Evolutionary conservation across 1,139 yeast species (phyloP), one percentile per base, ranked within the genome.

Genomic region (Pichia sp.): DNA sequence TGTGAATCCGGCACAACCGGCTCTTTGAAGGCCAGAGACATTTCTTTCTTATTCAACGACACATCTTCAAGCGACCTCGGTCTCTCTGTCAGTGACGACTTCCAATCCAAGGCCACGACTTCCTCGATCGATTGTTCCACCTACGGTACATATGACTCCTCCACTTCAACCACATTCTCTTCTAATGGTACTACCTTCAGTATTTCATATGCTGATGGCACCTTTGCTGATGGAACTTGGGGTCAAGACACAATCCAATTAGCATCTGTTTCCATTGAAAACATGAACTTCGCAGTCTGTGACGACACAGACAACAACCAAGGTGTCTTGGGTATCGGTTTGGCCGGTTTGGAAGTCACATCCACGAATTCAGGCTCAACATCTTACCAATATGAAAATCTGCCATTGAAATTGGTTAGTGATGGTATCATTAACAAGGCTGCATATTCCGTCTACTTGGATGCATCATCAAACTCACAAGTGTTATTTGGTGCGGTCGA

Each of bases 251-350:
- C 61, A 40, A 63, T 80, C 36, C 54, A 56, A 6, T 56, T 81
- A 43, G 70, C 71, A 40, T 68, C 65, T 30, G 65, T 68, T 4
- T 60, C 63, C 31, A 69, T 82, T 12, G 53, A 65, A 0, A 59
- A 67, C 48, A 68, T 77, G 52, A 70, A 76, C 14, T 72, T 81
- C 54, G 87, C 82, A 2, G 71, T 79, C 19, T 82, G 81, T 20
- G 70, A 71, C 53, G 58, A 59, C 31, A 63, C 81, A 15, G 71
- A 71, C 54, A 69, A 77, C 8, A 61, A 71, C 6, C 70, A 69
- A 34, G 83, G 81, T 37, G 79, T 79, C 21, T 64, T 79, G 40
- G 86, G 86, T 36, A 72, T 80, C 48, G 83, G 83, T n/a, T 70
- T 77, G 45, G 68, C 72, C 11, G 75, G 71, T 2, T 65, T 73